Conservation (phyloP, 2,329 filamentous ascomycete species). For the Clonostachys chloroleuca region DNA sequence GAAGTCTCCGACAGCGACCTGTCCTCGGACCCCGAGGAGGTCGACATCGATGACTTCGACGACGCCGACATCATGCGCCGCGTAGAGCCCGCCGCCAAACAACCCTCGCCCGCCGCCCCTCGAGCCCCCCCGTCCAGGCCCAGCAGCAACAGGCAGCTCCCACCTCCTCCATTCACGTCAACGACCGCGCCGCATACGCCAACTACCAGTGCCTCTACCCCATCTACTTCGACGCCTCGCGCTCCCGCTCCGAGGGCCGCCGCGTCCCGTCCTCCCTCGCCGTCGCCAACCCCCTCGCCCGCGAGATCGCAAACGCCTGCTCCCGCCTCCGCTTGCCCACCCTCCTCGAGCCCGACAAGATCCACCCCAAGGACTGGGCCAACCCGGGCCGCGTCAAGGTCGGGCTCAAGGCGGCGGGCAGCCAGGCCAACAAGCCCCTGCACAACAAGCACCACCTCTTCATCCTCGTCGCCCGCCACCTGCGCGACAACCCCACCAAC, state of each 20-base stretch:
- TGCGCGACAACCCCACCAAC: constrained; percentile 74
- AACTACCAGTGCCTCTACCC: constrained; percentile 90
- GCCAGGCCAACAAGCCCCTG: constrained; percentile 34
- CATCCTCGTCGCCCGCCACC: constrained; percentile 70
- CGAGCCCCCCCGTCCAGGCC: constrained; percentile 8
- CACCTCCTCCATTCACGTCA: constrained; percentile 1
- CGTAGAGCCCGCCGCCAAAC: constrained; percentile 11
- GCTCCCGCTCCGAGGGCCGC: constrained; percentile 73
- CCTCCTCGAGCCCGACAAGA: constrained; percentile 86
- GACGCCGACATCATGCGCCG: constrained; percentile 51
- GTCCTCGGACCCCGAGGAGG: constrained; percentile 80
- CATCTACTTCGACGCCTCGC: constrained; percentile 82
- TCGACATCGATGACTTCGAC: constrained; percentile 66
- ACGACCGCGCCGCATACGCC: constrained; percentile 52
- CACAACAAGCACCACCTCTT: constrained; percentile 86
- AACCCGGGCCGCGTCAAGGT: constrained; percentile 91
- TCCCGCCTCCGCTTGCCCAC: constrained; percentile 65
- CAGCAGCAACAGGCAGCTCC: constrained; percentile 6
- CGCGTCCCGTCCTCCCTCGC: constrained; percentile 71
- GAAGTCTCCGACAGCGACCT: constrained; percentile 82
- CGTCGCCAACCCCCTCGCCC: constrained; percentile 79
- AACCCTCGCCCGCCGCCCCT: constrained; percentile 18
- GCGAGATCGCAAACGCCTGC: constrained; percentile 85
- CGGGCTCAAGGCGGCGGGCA: constrained; percentile 48
- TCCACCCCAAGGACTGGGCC: constrained; percentile 94